These are phyloP conservation scores for Talaromyces adpressus DNA, from an alignment of 495 filamentous ascomycete species.

Conservation along the genomic window DNA sequence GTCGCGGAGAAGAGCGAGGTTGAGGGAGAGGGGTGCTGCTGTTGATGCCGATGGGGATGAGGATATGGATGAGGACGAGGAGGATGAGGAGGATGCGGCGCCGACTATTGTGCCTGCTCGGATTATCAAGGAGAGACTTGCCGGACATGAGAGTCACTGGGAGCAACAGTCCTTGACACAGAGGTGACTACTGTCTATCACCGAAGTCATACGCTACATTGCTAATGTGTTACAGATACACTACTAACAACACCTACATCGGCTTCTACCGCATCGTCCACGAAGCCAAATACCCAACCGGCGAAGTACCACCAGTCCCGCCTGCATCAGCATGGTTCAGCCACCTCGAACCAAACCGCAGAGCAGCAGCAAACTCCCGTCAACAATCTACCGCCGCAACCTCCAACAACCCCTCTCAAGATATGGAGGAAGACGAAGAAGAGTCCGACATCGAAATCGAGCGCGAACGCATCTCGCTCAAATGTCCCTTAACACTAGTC, in stretches of 20 bases:
- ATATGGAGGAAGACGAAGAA: slow-evolving; percentile 11
- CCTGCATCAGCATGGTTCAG: slow-evolving; percentile 69
- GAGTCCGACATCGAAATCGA: slow-evolving; percentile 68
- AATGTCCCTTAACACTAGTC: slow-evolving; percentile 74
- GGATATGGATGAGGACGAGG: slow-evolving; percentile 18
- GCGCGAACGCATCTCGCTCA: slow-evolving; percentile 60
- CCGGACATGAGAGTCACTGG: slow-evolving; percentile 23
- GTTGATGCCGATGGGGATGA: slow-evolving; percentile 16
- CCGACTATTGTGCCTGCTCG: slow-evolving; percentile 19
- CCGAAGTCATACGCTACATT: not conserved
- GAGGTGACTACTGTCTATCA: slow-evolving; percentile 17
- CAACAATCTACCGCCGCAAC: not conserved
- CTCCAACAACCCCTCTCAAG: not conserved
- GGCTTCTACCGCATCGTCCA: slow-evolving; percentile 72
- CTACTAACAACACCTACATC: slow-evolving; percentile 70
- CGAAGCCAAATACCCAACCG: slow-evolving; percentile 60
- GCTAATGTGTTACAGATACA: slow-evolving; percentile 43
- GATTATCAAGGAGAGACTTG: slow-evolving; percentile 22
- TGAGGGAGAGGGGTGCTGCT: slow-evolving; percentile 11
- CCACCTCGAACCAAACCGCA: slow-evolving; percentile 32
- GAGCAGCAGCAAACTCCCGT: slow-evolving; percentile 14
- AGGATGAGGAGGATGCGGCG: slow-evolving; percentile 19
- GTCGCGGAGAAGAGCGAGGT: slow-evolving; percentile 18
- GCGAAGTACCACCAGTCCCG: slow-evolving; percentile 56
- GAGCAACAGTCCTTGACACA: slow-evolving; percentile 28